Evolutionary conservation across 441 rosid species (phyloP), one percentile per base, ranked within the genome.

Genomic region (Gossypium gossypioides): DNA sequence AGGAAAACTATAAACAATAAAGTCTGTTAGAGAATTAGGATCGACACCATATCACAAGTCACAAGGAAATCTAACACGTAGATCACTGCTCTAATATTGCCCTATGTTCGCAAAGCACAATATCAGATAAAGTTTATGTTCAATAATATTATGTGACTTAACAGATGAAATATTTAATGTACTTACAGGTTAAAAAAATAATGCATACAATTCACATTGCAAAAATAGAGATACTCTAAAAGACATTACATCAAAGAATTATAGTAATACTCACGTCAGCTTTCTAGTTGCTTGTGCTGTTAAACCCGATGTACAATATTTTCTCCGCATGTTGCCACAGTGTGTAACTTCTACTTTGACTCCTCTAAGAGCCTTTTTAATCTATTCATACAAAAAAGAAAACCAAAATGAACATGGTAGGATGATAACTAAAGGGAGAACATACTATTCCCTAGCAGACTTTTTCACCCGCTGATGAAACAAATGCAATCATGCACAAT

Each of bases 291-390:
- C 87, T 78, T 89, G 96, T 0, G 97, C 83, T 56, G 97, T 93
- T 76, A 93, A 81, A 27, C 96, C 97, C 61, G 95, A 90, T 55
- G 91, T 90, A 1, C 98, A 96, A 70, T 93, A 93, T 77, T 93
- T 91, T 56, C 98, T 82, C 1, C 97, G 93, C 96, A 93, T 93
- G 73, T 91, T 93, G 72, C 93, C 97, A 7, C 96, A 86, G 77
- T 93, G 98, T 3, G 96, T 93, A 71, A 93, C 98, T 79, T 93
- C 98, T 72, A 93, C 96, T 76, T 79, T 93, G 40, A 93, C 93
- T 72, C 97, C 98, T 85, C 98, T 88, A 57, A 93, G 91, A 19
- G 98, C 98, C 80, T 89, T 93, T 75, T 93, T 93, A 0, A 93
- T 91, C 98, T 93, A 83, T 81, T 48, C 13, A 71, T 9, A 46